Evolutionary conservation across 2,329 filamentous ascomycete species (phyloP), one percentile per base, ranked within the genome.

Genomic region (Fusarium luffae): DNA sequence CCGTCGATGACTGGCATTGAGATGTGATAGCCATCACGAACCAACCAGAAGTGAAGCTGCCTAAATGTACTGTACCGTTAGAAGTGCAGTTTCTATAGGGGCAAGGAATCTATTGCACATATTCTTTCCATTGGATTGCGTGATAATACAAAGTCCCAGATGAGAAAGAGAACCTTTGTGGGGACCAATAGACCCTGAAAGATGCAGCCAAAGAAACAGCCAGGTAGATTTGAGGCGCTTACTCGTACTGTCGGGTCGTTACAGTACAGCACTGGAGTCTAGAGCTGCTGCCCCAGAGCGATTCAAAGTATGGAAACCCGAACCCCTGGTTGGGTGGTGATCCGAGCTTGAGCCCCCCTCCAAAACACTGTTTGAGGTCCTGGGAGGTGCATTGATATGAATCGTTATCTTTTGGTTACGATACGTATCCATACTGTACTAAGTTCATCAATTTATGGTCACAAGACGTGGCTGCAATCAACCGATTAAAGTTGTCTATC

Each of bases 151-250:
- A 23, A 32, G 23, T 12, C 21, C n/a, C 37, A 51, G 37, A 55
- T 12, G 23, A 62, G 62, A 70, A 55, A 11, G 23, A 62, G 62
- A 70, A 63, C 50, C 67, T 70, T 50, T 59, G 62, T 30, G 57
- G 67, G 48, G 62, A 63, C 30, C 47, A 7, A 30, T 49, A 40
- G 46, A 54, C 40, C 41, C 47, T 58, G 59, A 54, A 21, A 37
- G 34, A 37, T 37, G 10, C 34, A 37, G 34, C 34, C 34, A n/a
- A 37, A 28, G 44, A 32, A 30, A 42, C 51, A 41, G 12, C 25
- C 23, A 34, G 44, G 44, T 46, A 52, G 44, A 41, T 44, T 43
- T 43, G 47, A 34, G 58, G 58, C 49, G 60, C 58, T 56, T 63
- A 56, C 49, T 52, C 34, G 49, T 52, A 51, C 49, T 18, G 10